A percentile compares a stretch with the other conserved stretches of the same genome.
Conservation (phyloP, 164 flowering plant species). For the Dillenia suffruticosa region DNA sequence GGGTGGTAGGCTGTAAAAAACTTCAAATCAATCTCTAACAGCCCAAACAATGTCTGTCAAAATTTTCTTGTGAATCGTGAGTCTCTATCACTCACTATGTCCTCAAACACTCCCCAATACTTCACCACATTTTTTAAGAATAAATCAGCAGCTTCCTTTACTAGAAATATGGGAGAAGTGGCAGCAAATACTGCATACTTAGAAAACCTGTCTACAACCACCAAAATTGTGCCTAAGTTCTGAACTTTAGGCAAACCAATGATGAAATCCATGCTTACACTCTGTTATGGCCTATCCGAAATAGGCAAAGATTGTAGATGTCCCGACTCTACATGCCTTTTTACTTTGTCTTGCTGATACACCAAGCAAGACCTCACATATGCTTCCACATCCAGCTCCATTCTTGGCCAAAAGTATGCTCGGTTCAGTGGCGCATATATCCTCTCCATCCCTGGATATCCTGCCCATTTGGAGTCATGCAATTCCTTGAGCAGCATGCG, state of each 20-base stretch:
- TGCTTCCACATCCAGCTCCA: neutral
- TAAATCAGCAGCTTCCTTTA: neutral
- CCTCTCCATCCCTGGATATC: neutral
- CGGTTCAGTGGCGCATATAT: neutral
- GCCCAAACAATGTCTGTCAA: neutral
- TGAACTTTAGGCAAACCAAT: too few relatives aligned
- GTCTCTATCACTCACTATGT: neutral
- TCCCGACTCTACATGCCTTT: neutral
- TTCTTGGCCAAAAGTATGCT: neutral
- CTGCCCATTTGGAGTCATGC: neutral
- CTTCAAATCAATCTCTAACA: neutral
- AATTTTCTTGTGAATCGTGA: too few relatives aligned
- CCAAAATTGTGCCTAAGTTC: too few relatives aligned
- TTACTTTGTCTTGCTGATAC: neutral
- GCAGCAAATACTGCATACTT: too few relatives aligned
- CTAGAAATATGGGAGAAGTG: neutral
- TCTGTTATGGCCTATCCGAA: too few relatives aligned
- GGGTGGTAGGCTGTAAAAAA: neutral
- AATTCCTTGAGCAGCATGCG: neutral
- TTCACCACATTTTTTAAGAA: too few relatives aligned
- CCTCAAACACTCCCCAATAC: neutral
- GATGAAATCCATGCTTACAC: too few relatives aligned
- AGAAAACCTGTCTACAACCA: too few relatives aligned
- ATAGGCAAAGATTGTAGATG: neutral
- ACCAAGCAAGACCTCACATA: too few relatives aligned